These are phyloP conservation scores for Luvunga scandens DNA, from an alignment of 345 rosid species.

Conservation along the genomic window DNA sequence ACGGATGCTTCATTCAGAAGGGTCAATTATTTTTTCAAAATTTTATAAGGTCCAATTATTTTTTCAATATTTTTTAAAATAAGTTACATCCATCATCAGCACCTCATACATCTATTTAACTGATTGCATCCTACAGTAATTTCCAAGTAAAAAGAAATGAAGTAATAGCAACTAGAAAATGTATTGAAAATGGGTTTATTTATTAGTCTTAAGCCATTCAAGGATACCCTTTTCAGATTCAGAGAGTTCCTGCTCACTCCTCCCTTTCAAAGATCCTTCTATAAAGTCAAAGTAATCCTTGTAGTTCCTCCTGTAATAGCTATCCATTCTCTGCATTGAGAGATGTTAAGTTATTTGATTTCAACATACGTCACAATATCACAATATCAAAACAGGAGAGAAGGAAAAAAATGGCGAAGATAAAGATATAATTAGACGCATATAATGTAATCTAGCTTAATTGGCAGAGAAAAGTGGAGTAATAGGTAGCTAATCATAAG, in stretches of 20 bases:
- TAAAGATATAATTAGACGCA: too few species aligned
- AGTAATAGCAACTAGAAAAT: background rate
- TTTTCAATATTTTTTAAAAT: too few species aligned
- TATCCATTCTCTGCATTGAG: constrained; percentile 61
- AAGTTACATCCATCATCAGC: background rate
- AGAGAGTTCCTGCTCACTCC: constrained; percentile 53
- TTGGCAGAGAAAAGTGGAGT: background rate
- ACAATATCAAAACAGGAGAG: too few species aligned
- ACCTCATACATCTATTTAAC: background rate
- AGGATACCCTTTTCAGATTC: constrained; percentile 82
- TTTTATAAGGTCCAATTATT: background rate
- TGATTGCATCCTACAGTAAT: background rate
- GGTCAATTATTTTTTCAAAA: background rate
- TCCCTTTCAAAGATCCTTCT: constrained; percentile 64
- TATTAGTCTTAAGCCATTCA: constrained; percentile 76
- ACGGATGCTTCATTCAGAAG: too few species aligned
- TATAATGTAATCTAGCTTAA: background rate
- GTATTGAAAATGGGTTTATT: constrained; percentile 19
- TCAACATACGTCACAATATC: too few species aligned
- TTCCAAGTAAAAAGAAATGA: background rate
- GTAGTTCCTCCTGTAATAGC: constrained; percentile 84
- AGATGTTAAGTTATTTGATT: too few species aligned
- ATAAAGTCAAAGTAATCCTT: constrained; percentile 79
- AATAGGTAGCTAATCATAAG: background rate
- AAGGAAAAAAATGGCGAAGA: too few species aligned